These are phyloP conservation scores for Kuraishia cidri DNA, from an alignment of 805 yeast species.

Conservation along the genomic window DNA sequence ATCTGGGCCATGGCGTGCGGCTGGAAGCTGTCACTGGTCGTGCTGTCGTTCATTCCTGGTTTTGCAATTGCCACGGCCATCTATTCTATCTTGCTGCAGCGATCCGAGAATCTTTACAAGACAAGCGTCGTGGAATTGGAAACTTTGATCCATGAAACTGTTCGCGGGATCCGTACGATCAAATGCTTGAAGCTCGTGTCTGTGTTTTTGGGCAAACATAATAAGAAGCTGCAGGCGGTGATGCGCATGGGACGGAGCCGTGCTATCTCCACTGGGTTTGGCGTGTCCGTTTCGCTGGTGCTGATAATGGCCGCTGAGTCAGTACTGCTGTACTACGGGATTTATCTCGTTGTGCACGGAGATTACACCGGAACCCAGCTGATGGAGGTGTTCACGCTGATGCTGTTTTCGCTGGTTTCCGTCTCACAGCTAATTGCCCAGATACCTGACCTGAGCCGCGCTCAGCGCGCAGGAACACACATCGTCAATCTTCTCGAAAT, in stretches of 20 bases:
- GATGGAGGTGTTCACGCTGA: constrained; percentile 61
- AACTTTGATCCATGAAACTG: constrained; percentile 38
- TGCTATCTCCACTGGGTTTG: constrained; percentile 56
- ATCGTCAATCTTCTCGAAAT: constrained; percentile 31
- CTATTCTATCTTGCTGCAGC: constrained; percentile 43
- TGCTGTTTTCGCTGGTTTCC: constrained; percentile 64
- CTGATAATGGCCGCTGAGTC: constrained; percentile 58
- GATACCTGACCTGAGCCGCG: constrained; percentile 75
- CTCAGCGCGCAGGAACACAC: constrained; percentile 62
- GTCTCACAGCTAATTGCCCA: constrained; percentile 51
- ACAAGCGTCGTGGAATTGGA: constrained; percentile 45
- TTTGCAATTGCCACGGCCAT: constrained; percentile 40
- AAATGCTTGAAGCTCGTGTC: constrained; percentile 41
- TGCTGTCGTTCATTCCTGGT: constrained; percentile 65
- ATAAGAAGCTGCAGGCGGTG: constrained; percentile 19
- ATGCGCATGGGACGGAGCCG: constrained; percentile 35
- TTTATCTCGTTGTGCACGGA: constrained; percentile 51
- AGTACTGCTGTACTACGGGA: constrained; percentile 70
- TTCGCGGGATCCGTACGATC: constrained; percentile 56
- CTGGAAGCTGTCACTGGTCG: constrained; percentile 84
- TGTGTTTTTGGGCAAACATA: constrained; percentile 34
- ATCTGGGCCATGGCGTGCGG: constrained; percentile 75
- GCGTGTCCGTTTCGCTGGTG: constrained; percentile 48
- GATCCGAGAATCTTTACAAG: constrained; percentile 54
- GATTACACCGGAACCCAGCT: constrained; percentile 50